Conservation (phyloP, 2,329 filamentous ascomycete genomes). For the Fonsecaea nubica region DNA sequence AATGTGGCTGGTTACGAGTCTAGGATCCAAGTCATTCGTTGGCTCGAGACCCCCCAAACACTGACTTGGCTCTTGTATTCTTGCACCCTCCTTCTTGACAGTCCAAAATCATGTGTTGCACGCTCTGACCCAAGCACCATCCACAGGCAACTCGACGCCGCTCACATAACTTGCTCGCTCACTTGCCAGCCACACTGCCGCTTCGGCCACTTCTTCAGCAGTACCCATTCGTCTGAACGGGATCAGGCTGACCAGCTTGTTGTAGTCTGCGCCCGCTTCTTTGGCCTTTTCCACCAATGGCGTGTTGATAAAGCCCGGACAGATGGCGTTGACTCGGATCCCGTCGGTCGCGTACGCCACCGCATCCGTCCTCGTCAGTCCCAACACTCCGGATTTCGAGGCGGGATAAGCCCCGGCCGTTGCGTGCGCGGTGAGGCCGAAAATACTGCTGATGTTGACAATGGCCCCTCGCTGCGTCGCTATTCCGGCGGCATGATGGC, state of each 20-base stretch:
- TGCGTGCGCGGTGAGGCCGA: conserved; percentile 53
- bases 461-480: conserved; percentile 55
- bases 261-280: conserved; percentile 23
- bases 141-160: conserved; percentile 40
- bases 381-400: conserved; percentile 32
- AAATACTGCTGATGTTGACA: conserved; percentile 61
- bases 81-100: too few relatives aligned
- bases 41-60: too few relatives aligned
- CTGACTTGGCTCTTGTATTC: too few relatives aligned
- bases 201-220: conserved; percentile 45
- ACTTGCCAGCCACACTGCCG: conserved; percentile 43
- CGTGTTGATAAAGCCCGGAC: conserved; percentile 54
- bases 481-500: conserved; percentile 62
- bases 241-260: conserved; percentile 22
- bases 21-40: too few relatives aligned
- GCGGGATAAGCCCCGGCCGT: conserved; percentile 29
- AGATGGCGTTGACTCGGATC: conserved; percentile 54
- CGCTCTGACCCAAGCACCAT: conserved; percentile 36
- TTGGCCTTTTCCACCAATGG: conserved; percentile 41
- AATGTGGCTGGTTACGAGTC: too few relatives aligned
- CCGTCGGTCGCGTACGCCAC: conserved; percentile 57
- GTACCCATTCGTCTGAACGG: conserved; percentile 40
- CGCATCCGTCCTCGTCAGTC: conserved; percentile 61
- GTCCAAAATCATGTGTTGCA: conserved; percentile 26
- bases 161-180: conserved; percentile 44